phyloP scores from a whole-genome alignment of 129 eudicot species.

The Mikania micrantha region DNA sequence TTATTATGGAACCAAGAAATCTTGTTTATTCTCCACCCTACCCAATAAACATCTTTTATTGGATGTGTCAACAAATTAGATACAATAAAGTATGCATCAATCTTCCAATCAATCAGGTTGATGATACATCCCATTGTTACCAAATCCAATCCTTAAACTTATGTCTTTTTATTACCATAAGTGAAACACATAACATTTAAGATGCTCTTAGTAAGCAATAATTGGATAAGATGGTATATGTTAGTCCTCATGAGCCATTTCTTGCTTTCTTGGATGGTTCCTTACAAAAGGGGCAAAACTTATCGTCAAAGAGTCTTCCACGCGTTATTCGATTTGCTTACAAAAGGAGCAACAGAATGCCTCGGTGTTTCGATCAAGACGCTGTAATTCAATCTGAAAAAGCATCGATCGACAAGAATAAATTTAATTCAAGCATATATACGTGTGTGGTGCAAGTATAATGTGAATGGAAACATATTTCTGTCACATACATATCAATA shows the following conservation, averaged over 20 bases:
- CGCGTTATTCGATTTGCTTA: neutral
- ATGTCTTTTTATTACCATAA: no score
- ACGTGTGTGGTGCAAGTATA: conserved; percentile 16
- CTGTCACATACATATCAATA: conserved; percentile 8
- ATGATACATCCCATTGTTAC: conserved; percentile 1
- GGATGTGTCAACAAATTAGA: neutral
- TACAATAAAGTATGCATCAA: conserved; percentile 8
- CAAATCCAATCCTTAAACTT: conserved; percentile 7
- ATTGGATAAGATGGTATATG: conserved; percentile 1
- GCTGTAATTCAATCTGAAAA: neutral
- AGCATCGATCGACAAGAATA: neutral
- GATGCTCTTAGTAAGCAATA: neutral
- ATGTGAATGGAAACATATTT: conserved; percentile 20
- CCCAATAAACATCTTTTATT: neutral
- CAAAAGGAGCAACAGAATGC: neutral
- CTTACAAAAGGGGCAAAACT: conserved; percentile 21
- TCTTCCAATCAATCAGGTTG: conserved; percentile 10
- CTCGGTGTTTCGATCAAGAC: neutral
- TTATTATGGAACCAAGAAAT: conserved; percentile 17
- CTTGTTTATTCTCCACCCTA: neutral
- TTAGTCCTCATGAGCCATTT: conserved; percentile 17
- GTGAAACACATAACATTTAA: no score
- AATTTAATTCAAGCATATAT: neutral
- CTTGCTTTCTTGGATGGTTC: conserved; percentile 17
- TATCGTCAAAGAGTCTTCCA: neutral